phyloP scores from a whole-genome alignment of 768 basidiomycete genomes.

The Gautieria morchelliformis region DNA sequence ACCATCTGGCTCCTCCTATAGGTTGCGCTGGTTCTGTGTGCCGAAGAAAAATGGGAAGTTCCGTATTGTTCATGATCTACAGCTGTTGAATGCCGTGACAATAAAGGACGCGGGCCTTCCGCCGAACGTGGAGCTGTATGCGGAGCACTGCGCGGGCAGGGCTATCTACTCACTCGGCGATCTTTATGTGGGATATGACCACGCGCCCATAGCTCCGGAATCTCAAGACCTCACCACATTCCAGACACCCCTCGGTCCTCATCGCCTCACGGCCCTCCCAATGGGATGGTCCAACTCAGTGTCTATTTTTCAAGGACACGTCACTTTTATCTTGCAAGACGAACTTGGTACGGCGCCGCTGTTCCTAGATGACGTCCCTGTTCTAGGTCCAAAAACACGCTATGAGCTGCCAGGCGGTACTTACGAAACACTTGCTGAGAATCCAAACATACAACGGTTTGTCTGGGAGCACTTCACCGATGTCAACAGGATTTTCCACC shows the following conservation, averaged over 20 bases:
- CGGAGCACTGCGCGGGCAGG: conserved; percentile 18
- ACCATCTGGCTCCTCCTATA: conserved; percentile 25
- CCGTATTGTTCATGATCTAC: conserved; percentile 26
- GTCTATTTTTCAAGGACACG: conserved; percentile 31
- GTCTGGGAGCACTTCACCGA: conserved; percentile 22
- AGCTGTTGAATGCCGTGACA: conserved; percentile 30
- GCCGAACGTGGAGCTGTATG: conserved; percentile 26
- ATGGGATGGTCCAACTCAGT: conserved; percentile 36
- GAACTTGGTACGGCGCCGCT: conserved; percentile 28
- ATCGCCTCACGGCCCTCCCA: conserved; percentile 20
- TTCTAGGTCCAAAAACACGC: conserved; percentile 24
- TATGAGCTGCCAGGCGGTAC: conserved; percentile 25
- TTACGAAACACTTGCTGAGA: conserved; percentile 27
- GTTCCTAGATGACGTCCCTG: conserved; percentile 31
- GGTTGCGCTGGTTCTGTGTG: conserved; percentile 29
- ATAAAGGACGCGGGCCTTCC: conserved; percentile 27
- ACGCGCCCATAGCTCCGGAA: conserved; percentile 15
- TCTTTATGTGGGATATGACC: conserved; percentile 14
- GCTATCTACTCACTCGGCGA: conserved; percentile 15
- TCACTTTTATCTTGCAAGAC: conserved; percentile 26
- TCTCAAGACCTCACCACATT: conserved; percentile 33
- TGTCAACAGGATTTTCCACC: conserved; percentile 29
- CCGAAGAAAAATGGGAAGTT: conserved; percentile 31
- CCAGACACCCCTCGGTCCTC: conserved; percentile 21
- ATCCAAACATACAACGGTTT: conserved; percentile 27